Percentiles rank a stretch among this genome's conserved stretches.
Conservation (phyloP, 2,329 filamentous ascomycete species). For the Beauveria sp. region DNA sequence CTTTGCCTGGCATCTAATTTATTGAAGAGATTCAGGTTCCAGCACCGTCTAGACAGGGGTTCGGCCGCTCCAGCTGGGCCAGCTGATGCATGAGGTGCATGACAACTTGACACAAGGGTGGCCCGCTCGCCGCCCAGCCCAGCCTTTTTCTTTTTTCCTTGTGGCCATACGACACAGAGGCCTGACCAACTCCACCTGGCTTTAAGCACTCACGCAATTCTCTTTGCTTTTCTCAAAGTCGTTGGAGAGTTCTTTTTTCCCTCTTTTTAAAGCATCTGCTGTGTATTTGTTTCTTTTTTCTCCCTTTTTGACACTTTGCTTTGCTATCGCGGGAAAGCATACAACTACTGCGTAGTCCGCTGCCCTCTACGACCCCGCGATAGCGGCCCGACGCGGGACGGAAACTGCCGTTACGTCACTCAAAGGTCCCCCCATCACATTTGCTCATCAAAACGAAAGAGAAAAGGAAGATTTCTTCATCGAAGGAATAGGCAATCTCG, state of each 20-base stretch:
- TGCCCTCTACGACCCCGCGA: not conserved
- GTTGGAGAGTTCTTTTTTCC: not conserved
- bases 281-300: not conserved
- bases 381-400: slow-evolving; percentile 6
- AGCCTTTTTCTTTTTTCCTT: not conserved
- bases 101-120: not conserved
- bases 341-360: not conserved
- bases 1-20: no score
- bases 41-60: not conserved
- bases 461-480: not conserved
- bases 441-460: not conserved
- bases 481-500: no score
- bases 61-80: not conserved
- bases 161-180: not conserved
- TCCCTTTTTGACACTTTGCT: not conserved
- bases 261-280: not conserved
- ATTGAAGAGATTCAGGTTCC: not conserved
- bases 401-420: slow-evolving; percentile 5
- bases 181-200: slow-evolving; percentile 3
- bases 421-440: not conserved
- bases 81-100: slow-evolving; percentile 9
- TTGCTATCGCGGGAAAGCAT: not conserved
- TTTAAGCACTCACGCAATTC: not conserved
- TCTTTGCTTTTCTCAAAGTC: not conserved
- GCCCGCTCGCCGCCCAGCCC: not conserved